Conservation (phyloP, 164 flowering plant genomes). For the Houttuynia cordata region DNA sequence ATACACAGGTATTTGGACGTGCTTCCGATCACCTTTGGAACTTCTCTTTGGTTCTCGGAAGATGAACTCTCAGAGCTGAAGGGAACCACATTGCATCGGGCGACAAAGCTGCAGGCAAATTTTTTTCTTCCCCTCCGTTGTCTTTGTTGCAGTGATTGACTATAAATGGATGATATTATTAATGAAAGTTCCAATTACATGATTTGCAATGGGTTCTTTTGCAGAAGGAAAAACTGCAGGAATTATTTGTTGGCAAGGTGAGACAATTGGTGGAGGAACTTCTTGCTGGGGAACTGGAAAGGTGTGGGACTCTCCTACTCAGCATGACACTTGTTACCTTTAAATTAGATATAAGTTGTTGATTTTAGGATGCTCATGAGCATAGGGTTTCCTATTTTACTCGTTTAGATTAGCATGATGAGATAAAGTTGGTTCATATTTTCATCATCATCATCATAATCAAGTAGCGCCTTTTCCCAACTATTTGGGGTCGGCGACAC, state of each 20-base stretch:
- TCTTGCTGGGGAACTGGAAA: slow-evolving; percentile 37
- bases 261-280: slow-evolving; percentile 59
- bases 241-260: slow-evolving; percentile 61
- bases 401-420: too few relatives aligned
- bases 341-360: too few relatives aligned
- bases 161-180: background rate
- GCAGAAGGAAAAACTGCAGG: slow-evolving; percentile 65
- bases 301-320: slow-evolving; percentile 5
- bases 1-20: slow-evolving; percentile 70
- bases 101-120: slow-evolving; percentile 72
- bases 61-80: slow-evolving; percentile 72
- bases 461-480: too few relatives aligned
- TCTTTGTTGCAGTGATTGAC: background rate
- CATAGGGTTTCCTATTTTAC: too few relatives aligned
- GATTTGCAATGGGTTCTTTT: slow-evolving; percentile 14
- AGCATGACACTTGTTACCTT: background rate
- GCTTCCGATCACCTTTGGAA: slow-evolving; percentile 84
- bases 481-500: too few relatives aligned
- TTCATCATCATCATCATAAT: too few relatives aligned
- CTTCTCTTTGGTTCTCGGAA: slow-evolving; percentile 86
- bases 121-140: background rate
- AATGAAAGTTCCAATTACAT: background rate
- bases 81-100: slow-evolving; percentile 71
- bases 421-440: too few relatives aligned
- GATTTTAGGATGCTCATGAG: too few relatives aligned